Conservation (phyloP, 352 stramenopile genomes). For the Globisporangium okanoganense region DNA sequence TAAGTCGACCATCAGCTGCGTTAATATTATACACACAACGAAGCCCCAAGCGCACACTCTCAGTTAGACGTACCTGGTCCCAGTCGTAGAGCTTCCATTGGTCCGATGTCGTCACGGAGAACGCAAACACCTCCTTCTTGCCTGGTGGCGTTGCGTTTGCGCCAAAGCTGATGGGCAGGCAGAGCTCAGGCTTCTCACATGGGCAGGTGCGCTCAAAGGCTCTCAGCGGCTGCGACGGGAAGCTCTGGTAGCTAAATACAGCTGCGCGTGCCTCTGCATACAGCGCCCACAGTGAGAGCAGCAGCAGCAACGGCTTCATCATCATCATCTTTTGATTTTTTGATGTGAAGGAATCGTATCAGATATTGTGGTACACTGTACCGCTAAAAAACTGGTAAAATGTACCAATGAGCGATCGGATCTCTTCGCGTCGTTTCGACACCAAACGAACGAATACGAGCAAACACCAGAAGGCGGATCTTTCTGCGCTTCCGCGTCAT, state of each 20-base stretch:
- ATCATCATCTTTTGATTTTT: neutral
- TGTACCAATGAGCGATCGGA: conserved; percentile 7
- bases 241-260: conserved; percentile 20
- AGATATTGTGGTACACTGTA: neutral
- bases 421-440: conserved; percentile 19
- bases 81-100: conserved; percentile 82
- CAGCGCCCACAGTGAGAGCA: conserved; percentile 7
- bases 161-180: conserved; percentile 44
- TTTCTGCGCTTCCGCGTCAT: conserved; percentile 1
- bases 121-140: conserved; percentile 72
- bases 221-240: conserved; percentile 21
- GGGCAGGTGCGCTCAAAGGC: conserved; percentile 41
- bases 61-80: conserved; percentile 28
- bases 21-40: neutral
- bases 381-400: neutral
- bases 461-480: conserved; percentile 11
- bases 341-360: neutral
- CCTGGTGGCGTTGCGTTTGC: neutral
- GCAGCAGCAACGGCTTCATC: conserved; percentile 4
- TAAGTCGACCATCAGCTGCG: neutral
- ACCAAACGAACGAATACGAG: conserved; percentile 10
- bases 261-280: neutral
- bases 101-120: conserved; percentile 56
- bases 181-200: conserved; percentile 38
- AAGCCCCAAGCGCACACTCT: neutral